Percentiles rank a stretch among this genome's conserved stretches.
These are phyloP conservation scores for Dissoconium aciculare DNA, from an alignment of 2,329 filamentous ascomycete species.

Conservation along the genomic window DNA sequence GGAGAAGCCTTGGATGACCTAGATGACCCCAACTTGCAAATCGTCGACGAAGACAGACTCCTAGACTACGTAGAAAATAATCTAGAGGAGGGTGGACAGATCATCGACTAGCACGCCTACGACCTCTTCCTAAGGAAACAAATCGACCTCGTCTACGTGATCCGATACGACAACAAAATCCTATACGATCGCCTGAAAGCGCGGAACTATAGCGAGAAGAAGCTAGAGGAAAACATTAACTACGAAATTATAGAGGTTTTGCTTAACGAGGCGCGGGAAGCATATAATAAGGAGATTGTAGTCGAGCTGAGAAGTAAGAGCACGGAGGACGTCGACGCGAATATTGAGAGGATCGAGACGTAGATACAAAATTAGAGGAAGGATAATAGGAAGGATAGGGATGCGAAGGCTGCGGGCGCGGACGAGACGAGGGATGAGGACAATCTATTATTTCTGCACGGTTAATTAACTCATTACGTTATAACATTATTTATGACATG, in stretches of 20 bases:
- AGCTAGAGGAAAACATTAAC: conserved; percentile 91
- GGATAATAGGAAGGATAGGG: conserved; percentile 36
- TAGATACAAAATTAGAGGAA: conserved; percentile 77
- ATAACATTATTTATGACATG: not conserved
- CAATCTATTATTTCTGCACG: conserved; percentile 23
- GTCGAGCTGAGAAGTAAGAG: conserved; percentile 75
- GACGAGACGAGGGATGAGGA: conserved; percentile 21
- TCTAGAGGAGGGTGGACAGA: conserved; percentile 60
- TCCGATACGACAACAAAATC: conserved; percentile 63
- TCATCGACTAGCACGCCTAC: conserved; percentile 97
- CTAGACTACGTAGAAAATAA: conserved; percentile 81
- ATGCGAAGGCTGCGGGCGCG: too few species aligned
- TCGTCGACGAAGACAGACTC: conserved; percentile 88
- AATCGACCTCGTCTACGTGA: conserved; percentile 88
- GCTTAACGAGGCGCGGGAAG: conserved; percentile 73
- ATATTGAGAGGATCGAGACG: conserved; percentile 65
- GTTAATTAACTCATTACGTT: conserved; percentile 8
- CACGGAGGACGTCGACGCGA: conserved; percentile 72
- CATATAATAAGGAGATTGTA: conserved; percentile 74
- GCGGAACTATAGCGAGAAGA: conserved; percentile 67
- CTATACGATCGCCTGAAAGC: conserved; percentile 72
- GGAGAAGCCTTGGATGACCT: conserved; percentile 64
- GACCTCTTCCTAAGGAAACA: conserved; percentile 85
- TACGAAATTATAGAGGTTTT: conserved; percentile 96
- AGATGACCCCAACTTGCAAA: conserved; percentile 70